Base-by-base conservation (phyloP, 768 basidiomycete genomes). In the Polyporus arcularius region DNA sequence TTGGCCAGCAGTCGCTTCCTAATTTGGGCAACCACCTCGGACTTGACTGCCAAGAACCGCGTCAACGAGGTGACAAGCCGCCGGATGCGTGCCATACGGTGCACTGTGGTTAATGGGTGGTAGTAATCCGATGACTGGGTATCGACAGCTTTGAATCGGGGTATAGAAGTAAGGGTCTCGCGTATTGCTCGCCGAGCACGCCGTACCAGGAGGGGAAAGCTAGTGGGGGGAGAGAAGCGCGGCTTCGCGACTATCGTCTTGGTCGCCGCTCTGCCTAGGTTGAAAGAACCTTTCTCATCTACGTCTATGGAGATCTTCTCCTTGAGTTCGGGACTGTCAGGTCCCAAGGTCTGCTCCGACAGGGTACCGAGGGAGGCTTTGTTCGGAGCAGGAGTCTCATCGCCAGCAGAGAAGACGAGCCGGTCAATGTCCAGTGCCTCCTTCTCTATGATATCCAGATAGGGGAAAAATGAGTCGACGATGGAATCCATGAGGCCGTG, bases 401-500 rank as follows among this genome's bases (percentile, higher is more conserved):
- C 68, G 38, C 49, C 54, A 12, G 31, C 41, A 14, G 78, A 70
- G 67, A 83, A 85, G 16, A 95, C 85, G 41, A 91, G 73, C 12
- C 83, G 79, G 67, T 96, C 93, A 55, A 96, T 87, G 16, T 84
- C 84, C 60, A 85, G 80, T 3, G 93, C 88, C 69, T 96, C 95
- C 49, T 79, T 80, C 68, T 92, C 92, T 40, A 97, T 88, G 60
- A 87, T 85, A 64, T 87, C 82, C 60, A 95, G 77, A 60, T 94
- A 81, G 1, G 93, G 93, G 71, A 94, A 94, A 75, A 96, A 96
- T 0, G 92, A 89, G 70, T 98, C 95, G 21, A 98, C 94, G 54
- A 98, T 87, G 1, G 94, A 96, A 69, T 97, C 96, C 64, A 98
- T 77, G 56, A 97, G 81, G 21, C 88, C 90, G 72, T 98, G 94